These are phyloP conservation scores for Whalleya microplaca DNA, from an alignment of 2,329 filamentous ascomycete species.

Conservation along the genomic window DNA sequence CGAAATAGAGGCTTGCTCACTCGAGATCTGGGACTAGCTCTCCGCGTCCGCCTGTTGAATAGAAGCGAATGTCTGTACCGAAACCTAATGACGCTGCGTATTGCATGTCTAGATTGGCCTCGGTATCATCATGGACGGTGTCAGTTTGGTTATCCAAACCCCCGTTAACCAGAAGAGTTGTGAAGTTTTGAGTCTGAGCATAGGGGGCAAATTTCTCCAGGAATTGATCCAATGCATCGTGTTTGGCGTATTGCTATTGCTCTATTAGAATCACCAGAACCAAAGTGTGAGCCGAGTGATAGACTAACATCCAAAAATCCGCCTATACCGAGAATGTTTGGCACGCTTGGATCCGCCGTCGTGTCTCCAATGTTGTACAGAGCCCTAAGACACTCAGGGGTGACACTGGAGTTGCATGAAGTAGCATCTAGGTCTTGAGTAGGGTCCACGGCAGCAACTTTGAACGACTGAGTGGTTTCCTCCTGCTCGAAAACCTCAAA, in stretches of 20 bases:
- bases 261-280: not conserved
- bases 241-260: slow-evolving; percentile 39
- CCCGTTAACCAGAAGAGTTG: slow-evolving; percentile 58
- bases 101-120: slow-evolving; percentile 64
- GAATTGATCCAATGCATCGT: slow-evolving; percentile 46
- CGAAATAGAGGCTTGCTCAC: slow-evolving; percentile 37
- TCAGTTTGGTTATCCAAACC: slow-evolving; percentile 55
- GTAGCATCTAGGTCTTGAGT: slow-evolving; percentile 26
- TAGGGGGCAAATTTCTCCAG: slow-evolving; percentile 57
- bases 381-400: slow-evolving; percentile 51
- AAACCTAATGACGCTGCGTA: slow-evolving; percentile 56
- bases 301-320: slow-evolving; percentile 38
- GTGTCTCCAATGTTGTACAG: slow-evolving; percentile 53
- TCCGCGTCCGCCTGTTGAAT: slow-evolving; percentile 58
- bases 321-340: slow-evolving; percentile 48
- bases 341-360: slow-evolving; percentile 37
- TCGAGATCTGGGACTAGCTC: slow-evolving; percentile 53
- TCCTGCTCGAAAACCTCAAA: slow-evolving; percentile 40
- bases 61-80: slow-evolving; percentile 54
- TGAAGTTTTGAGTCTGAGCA: slow-evolving; percentile 56
- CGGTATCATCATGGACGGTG: slow-evolving; percentile 43
- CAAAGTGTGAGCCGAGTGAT: not conserved
- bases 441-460: slow-evolving; percentile 18
- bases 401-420: slow-evolving; percentile 46
- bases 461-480: slow-evolving; percentile 17